phyloP scores from a whole-genome alignment of 305 asterid species.

The Fraxinus dipetala region DNA sequence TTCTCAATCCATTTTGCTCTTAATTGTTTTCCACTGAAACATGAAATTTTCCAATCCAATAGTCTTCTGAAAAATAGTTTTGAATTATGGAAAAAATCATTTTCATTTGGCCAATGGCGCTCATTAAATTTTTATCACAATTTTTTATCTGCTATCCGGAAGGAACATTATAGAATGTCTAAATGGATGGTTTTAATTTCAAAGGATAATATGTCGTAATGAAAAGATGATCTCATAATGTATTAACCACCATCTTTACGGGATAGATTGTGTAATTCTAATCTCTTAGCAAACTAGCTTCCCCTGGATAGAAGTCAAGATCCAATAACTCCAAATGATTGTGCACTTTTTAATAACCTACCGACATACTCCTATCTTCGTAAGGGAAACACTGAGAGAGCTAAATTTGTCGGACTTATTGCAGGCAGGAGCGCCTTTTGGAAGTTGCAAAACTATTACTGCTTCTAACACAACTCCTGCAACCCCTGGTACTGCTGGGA shows the following conservation, averaged over 20 bases:
- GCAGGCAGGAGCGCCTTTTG: conserved; percentile 81
- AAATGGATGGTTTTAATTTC: background rate
- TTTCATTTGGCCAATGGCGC: background rate
- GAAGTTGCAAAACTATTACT: conserved; percentile 64
- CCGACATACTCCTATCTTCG: background rate
- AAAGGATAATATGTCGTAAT: background rate
- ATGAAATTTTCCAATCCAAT: background rate
- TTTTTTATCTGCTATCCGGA: background rate
- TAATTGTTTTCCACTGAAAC: background rate
- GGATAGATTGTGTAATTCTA: background rate
- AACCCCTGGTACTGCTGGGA: conserved; percentile 48
- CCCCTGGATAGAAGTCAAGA: background rate
- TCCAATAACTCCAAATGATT: background rate
- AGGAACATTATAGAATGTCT: background rate
- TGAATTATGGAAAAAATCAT: background rate
- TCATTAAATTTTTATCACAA: background rate
- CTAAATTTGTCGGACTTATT: conserved; percentile 17
- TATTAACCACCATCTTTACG: background rate
- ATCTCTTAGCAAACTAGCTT: background rate
- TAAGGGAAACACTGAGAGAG: background rate
- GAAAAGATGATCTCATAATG: background rate
- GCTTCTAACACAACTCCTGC: conserved; percentile 44
- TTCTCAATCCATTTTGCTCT: background rate
- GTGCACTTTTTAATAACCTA: background rate
- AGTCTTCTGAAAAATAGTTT: background rate